Percentiles rank a stretch among this genome's conserved stretches.
Conservation (phyloP, 768 basidiomycete species). For the Termitomyces sp. region DNA sequence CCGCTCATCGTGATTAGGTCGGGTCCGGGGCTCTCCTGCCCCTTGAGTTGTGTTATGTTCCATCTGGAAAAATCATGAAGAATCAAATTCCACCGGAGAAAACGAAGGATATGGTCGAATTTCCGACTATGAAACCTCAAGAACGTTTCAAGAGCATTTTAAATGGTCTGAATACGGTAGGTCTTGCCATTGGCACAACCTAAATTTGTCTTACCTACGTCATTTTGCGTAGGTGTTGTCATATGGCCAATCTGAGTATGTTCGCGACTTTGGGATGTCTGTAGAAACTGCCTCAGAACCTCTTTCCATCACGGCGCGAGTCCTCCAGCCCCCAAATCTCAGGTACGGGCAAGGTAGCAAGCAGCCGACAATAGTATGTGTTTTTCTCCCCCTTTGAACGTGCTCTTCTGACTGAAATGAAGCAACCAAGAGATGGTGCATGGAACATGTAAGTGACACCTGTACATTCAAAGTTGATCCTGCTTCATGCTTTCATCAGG, state of each 20-base stretch:
- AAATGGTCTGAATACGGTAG: constrained; percentile 35
- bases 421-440: constrained; percentile 60
- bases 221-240: constrained; percentile 39
- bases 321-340: constrained; percentile 58
- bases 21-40: constrained; percentile 61
- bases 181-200: not conserved
- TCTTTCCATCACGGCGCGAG: constrained; percentile 49
- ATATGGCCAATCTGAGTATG: constrained; percentile 71
- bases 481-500: constrained; percentile 40
- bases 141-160: constrained; percentile 55
- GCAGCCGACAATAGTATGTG: constrained; percentile 47
- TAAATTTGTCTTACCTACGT: not conserved
- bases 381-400: not conserved
- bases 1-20: constrained; percentile 34
- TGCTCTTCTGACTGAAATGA: constrained; percentile 8
- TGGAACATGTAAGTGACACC: constrained; percentile 68
- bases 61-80: constrained; percentile 64
- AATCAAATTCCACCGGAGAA: constrained; percentile 69
- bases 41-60: constrained; percentile 61
- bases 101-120: constrained; percentile 57
- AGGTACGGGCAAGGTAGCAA: constrained; percentile 56
- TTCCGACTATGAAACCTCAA: constrained; percentile 60
- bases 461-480: constrained; percentile 31
- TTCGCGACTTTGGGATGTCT: constrained; percentile 64
- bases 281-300: constrained; percentile 47